Base-by-base conservation (phyloP, 371 early-diverging fungal species). In the Nematocida major region DNA sequence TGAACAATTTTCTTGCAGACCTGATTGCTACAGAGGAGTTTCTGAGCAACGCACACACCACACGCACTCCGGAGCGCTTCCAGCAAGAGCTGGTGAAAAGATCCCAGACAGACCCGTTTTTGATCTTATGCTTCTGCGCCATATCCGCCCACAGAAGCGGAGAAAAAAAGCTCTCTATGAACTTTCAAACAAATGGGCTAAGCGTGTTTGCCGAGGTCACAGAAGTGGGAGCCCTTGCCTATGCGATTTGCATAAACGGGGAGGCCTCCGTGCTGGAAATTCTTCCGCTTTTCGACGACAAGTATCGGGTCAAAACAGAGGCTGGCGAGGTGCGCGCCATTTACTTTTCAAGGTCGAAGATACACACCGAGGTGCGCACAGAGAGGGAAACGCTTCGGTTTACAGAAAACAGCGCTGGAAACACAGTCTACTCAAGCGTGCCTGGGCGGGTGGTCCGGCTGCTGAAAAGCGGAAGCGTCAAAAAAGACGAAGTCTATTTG, bases 371-470 rank as follows among this genome's bases (percentile, higher is more conserved):
- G 3, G 22, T 73, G 18, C 7, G 32, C 3, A 30, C 40, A 0
- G 5, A 30, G 13, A 39, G 51, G 53, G 34, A 61, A 24, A 61
- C 65, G 7, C 13, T 22, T 3, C n/a, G 47, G 50, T 73, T 73
- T 30, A 48, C 15, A 30, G 39, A 11, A 28, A 45, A 32, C 15
- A 3, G 15, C 11, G 26, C 20, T 0, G 76, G 76, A 50, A 92
- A 94, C 39, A 90, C 92, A 85, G 86, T 97, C 66, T 89, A 93
- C 67, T 88, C 90, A 51, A 93, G 93, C 59, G 92, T 92, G 32
- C 92, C 95, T n/a, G 97, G 96, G 69, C 94, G 96, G 85, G 88
- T 97, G 50, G 92, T 94, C 40, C 87, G 93, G 38, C 90, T 89
- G 83, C 85, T 93, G 22, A 92, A 92, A 50, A 91, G 93, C 48